Evolutionary conservation across 441 rosid species (phyloP).

Genomic region (Pelargonium fulgidum): DNA sequence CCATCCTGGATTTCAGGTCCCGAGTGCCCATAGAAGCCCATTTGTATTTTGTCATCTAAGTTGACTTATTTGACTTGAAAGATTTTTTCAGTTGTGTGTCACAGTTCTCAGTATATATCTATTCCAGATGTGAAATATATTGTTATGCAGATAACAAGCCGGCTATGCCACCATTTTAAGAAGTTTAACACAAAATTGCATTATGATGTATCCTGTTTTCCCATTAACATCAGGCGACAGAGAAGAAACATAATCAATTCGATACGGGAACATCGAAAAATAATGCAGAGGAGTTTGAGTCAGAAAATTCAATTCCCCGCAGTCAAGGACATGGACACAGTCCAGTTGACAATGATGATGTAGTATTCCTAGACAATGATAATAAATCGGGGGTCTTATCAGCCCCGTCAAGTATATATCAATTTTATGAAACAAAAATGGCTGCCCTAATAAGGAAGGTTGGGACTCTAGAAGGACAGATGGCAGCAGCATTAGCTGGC

Average conservation of each 20-base stretch:
- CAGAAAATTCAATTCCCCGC: constrained; percentile 33
- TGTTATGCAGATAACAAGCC: not conserved
- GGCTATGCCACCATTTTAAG: not conserved
- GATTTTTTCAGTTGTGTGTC: not conserved
- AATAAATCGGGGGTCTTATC: constrained; percentile 32
- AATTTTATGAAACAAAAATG: constrained; percentile 65
- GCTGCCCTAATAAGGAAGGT: constrained; percentile 62
- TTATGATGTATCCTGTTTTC: not conserved
- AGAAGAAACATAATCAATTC: constrained; percentile 34
- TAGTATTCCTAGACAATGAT: constrained; percentile 41
- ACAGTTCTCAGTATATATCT: not conserved
- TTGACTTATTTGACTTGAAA: not conserved
- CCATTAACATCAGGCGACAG: constrained; percentile 41
- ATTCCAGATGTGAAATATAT: not conserved
- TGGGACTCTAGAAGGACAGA: constrained; percentile 67
- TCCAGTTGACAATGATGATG: constrained; percentile 37
- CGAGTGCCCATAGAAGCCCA: not conserved
- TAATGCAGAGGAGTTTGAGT: constrained; percentile 45
- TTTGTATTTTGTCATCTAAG: not conserved
- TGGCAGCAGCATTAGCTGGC: constrained; percentile 59
- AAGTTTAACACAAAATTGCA: not conserved
- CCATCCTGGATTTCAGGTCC: not conserved
- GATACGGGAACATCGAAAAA: constrained; percentile 32
- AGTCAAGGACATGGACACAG: constrained; percentile 37
- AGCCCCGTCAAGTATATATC: constrained; percentile 58